Base-by-base conservation (phyloP, 495 filamentous ascomycete genomes). In the Pseudevernia furfuracea region DNA sequence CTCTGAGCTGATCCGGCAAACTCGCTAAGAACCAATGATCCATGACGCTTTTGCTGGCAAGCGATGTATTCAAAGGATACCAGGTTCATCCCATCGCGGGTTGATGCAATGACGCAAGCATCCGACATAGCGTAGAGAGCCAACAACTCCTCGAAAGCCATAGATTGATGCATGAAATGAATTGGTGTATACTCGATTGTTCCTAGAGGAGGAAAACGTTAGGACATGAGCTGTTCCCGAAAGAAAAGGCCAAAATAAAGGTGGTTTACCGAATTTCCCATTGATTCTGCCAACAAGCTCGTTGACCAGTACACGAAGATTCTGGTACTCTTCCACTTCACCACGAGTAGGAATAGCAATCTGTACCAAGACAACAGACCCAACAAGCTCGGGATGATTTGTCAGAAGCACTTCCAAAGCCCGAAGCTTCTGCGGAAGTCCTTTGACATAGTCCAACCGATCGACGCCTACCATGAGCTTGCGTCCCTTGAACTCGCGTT, bases 51-150 rank as follows among this genome's bases (percentile, higher is more conserved):
- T 65, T 87, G 78, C 71, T 96, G 93, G 39, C 87, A 91, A 4
- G 93, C 92, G 58, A 96, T 91, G 75, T 96, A 97, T 74, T 97
- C 93, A 76, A 92, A 96, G 30, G 89, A 91, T 32, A 97, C 93
- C 14, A 96, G 83, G 72, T 97, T 97, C 93, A 97, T 96, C 64
- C 93, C 93, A 71, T 96, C 93, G n/a, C 92, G 82, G 2, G 89
- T 95, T 0, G 91, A 96, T 19, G 88, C 89, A 58, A 96, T 88
- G 9, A 97, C 81, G 71, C 92, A 97, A 52, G 89, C 88, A 72
- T 96, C 92, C 15, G 89, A 90, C 44, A 96, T 83, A 37, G 90
- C 88, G 69, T 97, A 97, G 3, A 97, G 77, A 0, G 93, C 92
- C 34, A 91, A 89, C n/a, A 97, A 81, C 73, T 97, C 93, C 55